These are phyloP conservation scores for Aegilops longissima DNA, from an alignment of 176 grass and related monocot species.

Conservation along the genomic window DNA sequence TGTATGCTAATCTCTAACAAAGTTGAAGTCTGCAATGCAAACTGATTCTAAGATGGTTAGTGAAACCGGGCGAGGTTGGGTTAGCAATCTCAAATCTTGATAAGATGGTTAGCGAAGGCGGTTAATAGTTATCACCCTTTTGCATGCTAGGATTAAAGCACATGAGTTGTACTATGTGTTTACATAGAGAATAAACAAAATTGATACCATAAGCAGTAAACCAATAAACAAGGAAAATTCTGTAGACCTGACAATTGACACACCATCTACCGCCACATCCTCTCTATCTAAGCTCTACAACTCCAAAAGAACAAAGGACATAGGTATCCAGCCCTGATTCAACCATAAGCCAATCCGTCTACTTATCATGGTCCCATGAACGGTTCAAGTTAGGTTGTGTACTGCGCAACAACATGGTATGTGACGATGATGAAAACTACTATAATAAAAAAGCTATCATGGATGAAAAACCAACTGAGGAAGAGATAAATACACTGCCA, in stretches of 20 bases:
- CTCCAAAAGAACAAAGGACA: background rate
- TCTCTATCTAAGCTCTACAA: background rate
- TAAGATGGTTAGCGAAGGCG: no score
- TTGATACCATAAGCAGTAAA: background rate
- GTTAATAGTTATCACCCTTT: no score
- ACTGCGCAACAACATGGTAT: background rate
- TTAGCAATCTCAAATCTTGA: no score
- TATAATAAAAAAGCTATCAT: background rate
- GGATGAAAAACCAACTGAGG: background rate
- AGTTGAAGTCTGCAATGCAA: background rate
- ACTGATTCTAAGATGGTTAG: no score
- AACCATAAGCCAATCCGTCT: background rate
- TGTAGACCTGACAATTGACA: slow-evolving; percentile 33
- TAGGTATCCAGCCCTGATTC: background rate
- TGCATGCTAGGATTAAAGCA: no score
- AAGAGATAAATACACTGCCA: background rate
- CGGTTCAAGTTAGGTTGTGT: background rate
- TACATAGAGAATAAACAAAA: no score
- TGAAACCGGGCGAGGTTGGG: no score
- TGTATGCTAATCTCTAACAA: background rate
- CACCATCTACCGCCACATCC: background rate
- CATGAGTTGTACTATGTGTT: no score
- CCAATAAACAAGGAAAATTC: background rate
- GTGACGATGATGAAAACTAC: background rate
- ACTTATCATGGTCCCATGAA: background rate